Evolutionary conservation across 345 rosid species (phyloP), one percentile per base, ranked within the genome.

Genomic region (Ailanthus altissimus): DNA sequence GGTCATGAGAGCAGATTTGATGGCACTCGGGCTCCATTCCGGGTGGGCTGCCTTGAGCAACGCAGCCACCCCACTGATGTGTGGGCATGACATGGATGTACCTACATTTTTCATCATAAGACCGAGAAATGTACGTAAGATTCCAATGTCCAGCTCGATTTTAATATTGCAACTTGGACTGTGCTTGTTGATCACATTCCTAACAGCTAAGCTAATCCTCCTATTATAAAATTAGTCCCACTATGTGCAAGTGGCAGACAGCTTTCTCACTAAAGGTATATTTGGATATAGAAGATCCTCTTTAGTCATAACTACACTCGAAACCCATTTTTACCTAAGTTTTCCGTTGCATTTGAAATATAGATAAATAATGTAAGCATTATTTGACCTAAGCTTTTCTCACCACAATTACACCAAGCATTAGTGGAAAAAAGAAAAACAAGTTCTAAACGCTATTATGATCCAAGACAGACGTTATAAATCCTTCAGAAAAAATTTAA

Each of bases 11-110:
- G 98, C 99, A 0, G 99, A 94, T 79, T 89, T 93, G 43, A 94
- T 90, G 0, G 95, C 95, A 21, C 94, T 90, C 2, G 99, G 95
- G 80, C 95, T 93, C 99, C 99, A 93, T 0, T 86, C 86, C 0
- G 98, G 98, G 69, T 90, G 94, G 14, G 93, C 98, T 50, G 91
- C 97, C 77, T 91, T 94, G 11, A 94, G 81, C 76, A 94, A 79
- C 2, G 97, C 98, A 0, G 92, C 98, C 32, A 94, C 80, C 5
- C 98, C 97, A 23, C 98, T 94, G 64, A 94, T 84, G 79, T 94
- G 98, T 0, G 98, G 98, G 86, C 98, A 94, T 0, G 98, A 94
- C 98, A 94, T 94, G 0, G 98, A 94, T 18, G 98, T 94, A 46
- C 98, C 98, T 94, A 73, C 0, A 78, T 43, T 61, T n/a, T 25